Evolutionary conservation across 257 asterid species (phyloP).

Genomic region (Solanum gandarillasii): DNA sequence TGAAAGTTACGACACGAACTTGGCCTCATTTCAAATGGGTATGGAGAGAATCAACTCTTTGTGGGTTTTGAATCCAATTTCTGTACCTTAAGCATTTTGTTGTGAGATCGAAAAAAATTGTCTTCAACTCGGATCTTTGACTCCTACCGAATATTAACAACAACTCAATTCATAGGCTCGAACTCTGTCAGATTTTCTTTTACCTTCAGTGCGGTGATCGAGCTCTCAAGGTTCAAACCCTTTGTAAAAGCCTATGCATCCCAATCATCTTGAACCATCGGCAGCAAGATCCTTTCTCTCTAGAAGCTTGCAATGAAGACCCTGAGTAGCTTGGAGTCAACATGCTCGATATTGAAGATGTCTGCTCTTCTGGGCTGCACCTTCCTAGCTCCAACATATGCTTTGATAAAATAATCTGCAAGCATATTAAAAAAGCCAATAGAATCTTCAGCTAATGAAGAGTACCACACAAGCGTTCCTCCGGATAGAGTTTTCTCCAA

Average conservation of each 20-base stretch:
- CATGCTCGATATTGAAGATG: not conserved
- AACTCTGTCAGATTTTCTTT: not conserved
- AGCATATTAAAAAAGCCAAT: not conserved
- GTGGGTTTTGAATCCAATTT: not conserved
- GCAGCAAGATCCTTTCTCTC: not conserved
- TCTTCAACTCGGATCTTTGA: not conserved
- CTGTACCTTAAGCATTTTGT: not conserved
- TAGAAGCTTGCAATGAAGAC: not conserved
- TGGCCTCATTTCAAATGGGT: not conserved
- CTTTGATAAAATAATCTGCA: not conserved
- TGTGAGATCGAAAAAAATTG: not conserved
- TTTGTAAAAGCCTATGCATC: not conserved
- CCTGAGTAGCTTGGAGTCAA: not conserved
- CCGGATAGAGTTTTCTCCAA: not conserved
- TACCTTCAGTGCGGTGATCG: not conserved
- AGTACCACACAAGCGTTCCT: not conserved
- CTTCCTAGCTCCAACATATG: not conserved
- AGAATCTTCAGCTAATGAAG: not conserved
- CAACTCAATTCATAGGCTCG: not conserved
- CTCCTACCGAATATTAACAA: not conserved
- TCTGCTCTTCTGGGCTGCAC: not conserved
- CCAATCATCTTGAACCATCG: not conserved
- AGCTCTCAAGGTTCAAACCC: not conserved
- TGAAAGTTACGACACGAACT: not conserved
- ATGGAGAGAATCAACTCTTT: not conserved